Evolutionary conservation across 805 yeast genomes (phyloP), one percentile per base, ranked within the genome.

Genomic region (Torulaspora gathmanii): DNA sequence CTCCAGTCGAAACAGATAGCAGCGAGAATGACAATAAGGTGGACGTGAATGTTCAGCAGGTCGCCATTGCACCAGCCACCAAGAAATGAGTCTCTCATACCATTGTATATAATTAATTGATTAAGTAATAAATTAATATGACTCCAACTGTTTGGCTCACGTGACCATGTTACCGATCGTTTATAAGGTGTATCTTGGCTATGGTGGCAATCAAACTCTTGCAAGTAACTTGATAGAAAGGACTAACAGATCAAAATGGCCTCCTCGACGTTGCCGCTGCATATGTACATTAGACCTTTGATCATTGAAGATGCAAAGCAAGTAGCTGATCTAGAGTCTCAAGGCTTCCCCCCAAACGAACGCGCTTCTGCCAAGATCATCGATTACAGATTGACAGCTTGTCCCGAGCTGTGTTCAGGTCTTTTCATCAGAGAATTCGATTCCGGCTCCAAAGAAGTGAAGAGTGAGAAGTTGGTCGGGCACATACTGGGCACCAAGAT

Each of bases 341-440:
- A 66, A 38, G 88, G 95, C 5, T 88, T 90, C 65, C 79, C 85
- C 2, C 79, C 77, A 28, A 60, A 66, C 11, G 95, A 88, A 68
- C 73, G 95, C 46, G 82, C 86, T 35, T 63, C 86, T 10, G 59
- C 58, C n/a, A 87, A 80, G 40, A 81, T 77, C 52, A 65, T 80
- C 44, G 69, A 68, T 52, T 91, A 86, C 70, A 75, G 97, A 55
- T 72, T 91, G 51, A 74, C 74, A 1, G 79, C 71, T 3, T 90
- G 97, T 63, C 98, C 98, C 8, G 99, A 91, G 64, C 75, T 91
- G 46, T 80, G 93, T 53, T 79, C 90, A 5, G 98, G 98, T 2
- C 72, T 93, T 45, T 93, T 91, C 59, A 72, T 88, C 41, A 74
- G 96, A 60, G 79, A 79, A 45, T 84, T 83, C 33, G 66, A 61